Evolutionary conservation across 768 basidiomycete species (phyloP).

Genomic region (Wakefieldia striispora): DNA sequence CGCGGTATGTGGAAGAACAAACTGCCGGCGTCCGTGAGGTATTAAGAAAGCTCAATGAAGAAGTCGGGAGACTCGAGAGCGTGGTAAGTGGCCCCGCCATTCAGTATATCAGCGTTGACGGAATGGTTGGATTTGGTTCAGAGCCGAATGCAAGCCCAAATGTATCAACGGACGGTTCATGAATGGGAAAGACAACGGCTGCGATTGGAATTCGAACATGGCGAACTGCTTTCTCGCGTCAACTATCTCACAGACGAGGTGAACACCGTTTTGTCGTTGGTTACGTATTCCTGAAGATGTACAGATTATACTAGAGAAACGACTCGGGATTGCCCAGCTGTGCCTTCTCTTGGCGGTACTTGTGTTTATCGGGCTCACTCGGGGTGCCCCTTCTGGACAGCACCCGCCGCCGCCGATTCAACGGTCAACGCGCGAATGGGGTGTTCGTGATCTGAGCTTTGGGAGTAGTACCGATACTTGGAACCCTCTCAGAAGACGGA

Average conservation of each 20-base stretch:
- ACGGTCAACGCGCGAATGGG: constrained; percentile 50
- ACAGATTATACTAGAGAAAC: constrained; percentile 84
- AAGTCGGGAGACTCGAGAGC: constrained; percentile 75
- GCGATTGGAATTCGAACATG: constrained; percentile 68
- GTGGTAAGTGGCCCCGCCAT: constrained; percentile 47
- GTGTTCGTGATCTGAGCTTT: constrained; percentile 52
- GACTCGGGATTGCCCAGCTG: constrained; percentile 85
- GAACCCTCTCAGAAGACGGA: constrained; percentile 24
- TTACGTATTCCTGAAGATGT: not conserved
- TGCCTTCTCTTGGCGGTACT: constrained; percentile 80
- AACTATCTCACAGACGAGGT: constrained; percentile 84
- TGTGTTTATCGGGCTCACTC: constrained; percentile 82
- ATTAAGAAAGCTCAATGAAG: constrained; percentile 70
- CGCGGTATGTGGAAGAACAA: constrained; percentile 89
- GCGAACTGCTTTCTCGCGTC: constrained; percentile 64
- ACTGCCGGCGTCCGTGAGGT: constrained; percentile 71
- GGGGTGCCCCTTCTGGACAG: constrained; percentile 50
- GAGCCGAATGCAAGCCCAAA: constrained; percentile 70
- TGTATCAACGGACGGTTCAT: constrained; percentile 57
- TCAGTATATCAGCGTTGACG: not conserved
- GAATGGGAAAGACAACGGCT: constrained; percentile 70
- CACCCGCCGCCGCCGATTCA: constrained; percentile 7
- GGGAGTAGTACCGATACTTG: constrained; percentile 48
- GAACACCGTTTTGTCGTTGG: constrained; percentile 1
- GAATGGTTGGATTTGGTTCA: constrained; percentile 24